These are phyloP conservation scores for Dactylellina parvicollis DNA, from an alignment of 2,329 filamentous ascomycete genomes.

Conservation along the genomic window DNA sequence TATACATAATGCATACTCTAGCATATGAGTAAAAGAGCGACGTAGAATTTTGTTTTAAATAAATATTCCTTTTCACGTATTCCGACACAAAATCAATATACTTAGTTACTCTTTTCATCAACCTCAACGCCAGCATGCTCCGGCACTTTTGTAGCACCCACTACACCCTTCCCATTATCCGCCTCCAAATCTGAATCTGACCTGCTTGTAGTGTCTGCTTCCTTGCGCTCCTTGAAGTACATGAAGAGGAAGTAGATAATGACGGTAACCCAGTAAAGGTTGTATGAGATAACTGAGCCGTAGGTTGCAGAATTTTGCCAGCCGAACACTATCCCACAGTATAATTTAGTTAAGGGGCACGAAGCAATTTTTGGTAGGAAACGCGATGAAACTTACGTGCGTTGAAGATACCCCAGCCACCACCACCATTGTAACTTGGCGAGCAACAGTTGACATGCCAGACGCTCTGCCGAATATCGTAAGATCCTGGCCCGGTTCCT, in stretches of 20 bases:
- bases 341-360: slow-evolving; percentile 11
- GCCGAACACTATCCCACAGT: slow-evolving; percentile 69
- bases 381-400: slow-evolving; percentile 62
- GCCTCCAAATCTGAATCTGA: slow-evolving; percentile 45
- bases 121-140: slow-evolving; percentile 23
- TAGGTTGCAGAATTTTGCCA: slow-evolving; percentile 91
- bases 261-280: slow-evolving; percentile 82
- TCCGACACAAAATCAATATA: neutral
- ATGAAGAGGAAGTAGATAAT: slow-evolving; percentile 73
- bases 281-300: slow-evolving; percentile 86
- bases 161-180: slow-evolving; percentile 31
- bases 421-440: slow-evolving; percentile 75
- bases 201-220: neutral
- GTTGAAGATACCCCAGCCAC: slow-evolving; percentile 89
- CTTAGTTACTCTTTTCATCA: slow-evolving; percentile 45
- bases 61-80: neutral
- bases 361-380: neutral
- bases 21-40: too few relatives aligned
- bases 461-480: slow-evolving; percentile 79
- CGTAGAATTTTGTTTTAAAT: too few relatives aligned
- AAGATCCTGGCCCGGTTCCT: slow-evolving; percentile 76
- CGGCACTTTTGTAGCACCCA: slow-evolving; percentile 12
- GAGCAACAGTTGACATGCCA: slow-evolving; percentile 90
- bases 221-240: slow-evolving; percentile 72
- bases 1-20: too few relatives aligned